Conservation (phyloP, 306 rosid genomes). For the Pyrus bretschneideri region DNA sequence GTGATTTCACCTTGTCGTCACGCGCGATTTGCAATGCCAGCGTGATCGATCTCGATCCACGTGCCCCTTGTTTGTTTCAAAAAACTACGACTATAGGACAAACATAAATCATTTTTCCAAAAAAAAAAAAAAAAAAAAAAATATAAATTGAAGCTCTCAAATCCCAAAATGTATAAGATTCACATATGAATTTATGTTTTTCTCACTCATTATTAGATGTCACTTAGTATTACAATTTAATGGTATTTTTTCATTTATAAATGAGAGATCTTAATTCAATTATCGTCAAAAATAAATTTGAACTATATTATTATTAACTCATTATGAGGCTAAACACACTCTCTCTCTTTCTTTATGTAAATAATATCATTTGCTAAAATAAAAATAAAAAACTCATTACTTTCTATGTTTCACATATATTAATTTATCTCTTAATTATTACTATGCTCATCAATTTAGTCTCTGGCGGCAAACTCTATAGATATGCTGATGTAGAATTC, state of each 20-base stretch:
- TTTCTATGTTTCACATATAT: too few relatives aligned
- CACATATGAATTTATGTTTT: too few relatives aligned
- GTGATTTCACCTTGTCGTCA: conserved; percentile 43
- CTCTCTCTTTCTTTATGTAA: fast-evolving
- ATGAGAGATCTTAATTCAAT: fast-evolving
- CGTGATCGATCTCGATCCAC: conserved; percentile 38
- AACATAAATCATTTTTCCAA: not conserved
- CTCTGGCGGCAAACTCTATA: too few relatives aligned
- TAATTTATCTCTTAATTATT: too few relatives aligned
- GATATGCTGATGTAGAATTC: too few relatives aligned
- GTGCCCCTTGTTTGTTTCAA: conserved; percentile 16
- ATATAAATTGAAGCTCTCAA: too few relatives aligned
- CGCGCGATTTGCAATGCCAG: conserved; percentile 37
- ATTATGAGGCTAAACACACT: too few relatives aligned
- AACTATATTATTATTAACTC: fast-evolving
- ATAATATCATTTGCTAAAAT: too few relatives aligned
- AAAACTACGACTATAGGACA: not conserved
- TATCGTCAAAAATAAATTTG: fast-evolving
- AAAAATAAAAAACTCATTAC: too few relatives aligned
- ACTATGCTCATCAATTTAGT: too few relatives aligned
- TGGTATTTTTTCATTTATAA: too few relatives aligned
- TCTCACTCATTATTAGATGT: too few relatives aligned
- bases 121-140: not conserved
- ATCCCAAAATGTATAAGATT: not conserved
- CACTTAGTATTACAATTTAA: fast-evolving